Evolutionary conservation across 495 filamentous ascomycete genomes (phyloP), one percentile per base, ranked within the genome.

Genomic region (Penicillium malachiteum): DNA sequence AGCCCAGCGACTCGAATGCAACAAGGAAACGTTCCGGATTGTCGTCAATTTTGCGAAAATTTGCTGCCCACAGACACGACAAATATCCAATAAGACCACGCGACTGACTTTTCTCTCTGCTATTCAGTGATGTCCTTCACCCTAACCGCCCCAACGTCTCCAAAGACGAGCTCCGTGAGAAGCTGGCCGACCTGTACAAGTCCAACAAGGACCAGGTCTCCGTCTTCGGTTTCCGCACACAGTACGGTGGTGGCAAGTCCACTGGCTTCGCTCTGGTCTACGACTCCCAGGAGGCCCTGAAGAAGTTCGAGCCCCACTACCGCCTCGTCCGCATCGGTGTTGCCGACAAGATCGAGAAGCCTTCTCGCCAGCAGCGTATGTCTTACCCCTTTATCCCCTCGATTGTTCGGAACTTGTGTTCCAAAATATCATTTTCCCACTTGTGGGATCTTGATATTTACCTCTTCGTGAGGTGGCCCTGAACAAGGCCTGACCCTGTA

Each of bases 291-390:
- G 95, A 97, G 83, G 90, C 90, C 65, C 84, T 97, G 85, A 97
- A 97, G 89, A 96, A 97, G 81, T 99, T 97, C 78, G 95, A 99
- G 88, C 95, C 95, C 65, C 88, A 89, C 78, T 97, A 96, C 87
- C 86, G 94, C 74, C 84, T 96, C 56, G 86, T 97, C 76, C 86
- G 95, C 66, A 87, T 95, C 73, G 94, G 94, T 67, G 82, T 87
- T 57, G 92, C 90, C 60, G 77, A 71, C 68, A 97, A 97, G 90
- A 82, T 92, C 73, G 95, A 99, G 87, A 91, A 91, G 81, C 81
- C 95, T 61, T 89, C 85, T 81, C 86, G 95, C 82, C 94, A 99
- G 81, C 95, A 99, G 78, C 92, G 94, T 98, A 94, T 70, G 95
- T 95, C 59, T 50, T 32, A 13, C 45, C 46, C 16, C 40, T 34